phyloP scores from a whole-genome alignment of 768 basidiomycete species.

The Lentinula aciculospora region DNA sequence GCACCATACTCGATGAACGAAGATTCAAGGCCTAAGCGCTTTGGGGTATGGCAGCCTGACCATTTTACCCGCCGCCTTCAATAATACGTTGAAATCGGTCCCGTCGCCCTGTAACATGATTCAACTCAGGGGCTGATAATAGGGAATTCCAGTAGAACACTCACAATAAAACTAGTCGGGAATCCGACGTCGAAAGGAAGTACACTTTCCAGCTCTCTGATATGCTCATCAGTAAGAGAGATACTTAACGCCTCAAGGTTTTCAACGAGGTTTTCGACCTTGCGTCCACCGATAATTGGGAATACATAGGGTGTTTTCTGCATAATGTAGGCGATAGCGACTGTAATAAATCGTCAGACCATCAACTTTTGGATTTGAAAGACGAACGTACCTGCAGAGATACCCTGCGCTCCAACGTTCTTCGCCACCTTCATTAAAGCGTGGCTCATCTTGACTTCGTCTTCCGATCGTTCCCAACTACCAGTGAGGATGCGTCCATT shows the following conservation, averaged over 20 bases:
- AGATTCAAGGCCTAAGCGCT: not conserved
- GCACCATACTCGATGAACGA: too few species aligned
- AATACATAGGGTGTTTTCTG: constrained; percentile 42
- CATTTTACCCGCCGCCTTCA: constrained; percentile 1
- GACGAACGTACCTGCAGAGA: constrained; percentile 25
- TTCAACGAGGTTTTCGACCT: constrained; percentile 33
- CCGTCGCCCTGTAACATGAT: constrained; percentile 9
- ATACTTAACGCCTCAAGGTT: constrained; percentile 40
- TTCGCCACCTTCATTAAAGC: constrained; percentile 32
- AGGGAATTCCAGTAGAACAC: not conserved
- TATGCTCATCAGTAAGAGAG: constrained; percentile 29
- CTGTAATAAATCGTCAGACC: not conserved
- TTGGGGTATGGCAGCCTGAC: not conserved
- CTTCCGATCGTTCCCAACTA: constrained; percentile 10
- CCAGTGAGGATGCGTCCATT: constrained; percentile 21
- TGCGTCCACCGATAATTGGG: constrained; percentile 36
- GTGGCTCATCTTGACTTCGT: constrained; percentile 21
- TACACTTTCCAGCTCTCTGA: constrained; percentile 28
- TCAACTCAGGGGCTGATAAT: not conserved
- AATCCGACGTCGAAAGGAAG: constrained; percentile 7
- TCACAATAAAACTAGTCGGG: constrained; percentile 5
- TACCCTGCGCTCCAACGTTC: constrained; percentile 28
- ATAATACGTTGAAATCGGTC: constrained; percentile 4
- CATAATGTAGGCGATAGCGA: constrained; percentile 28
- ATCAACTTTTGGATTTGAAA: not conserved